Evolutionary conservation across 2,329 filamentous ascomycete species (phyloP).

Genomic region (Fusarium sp.): DNA sequence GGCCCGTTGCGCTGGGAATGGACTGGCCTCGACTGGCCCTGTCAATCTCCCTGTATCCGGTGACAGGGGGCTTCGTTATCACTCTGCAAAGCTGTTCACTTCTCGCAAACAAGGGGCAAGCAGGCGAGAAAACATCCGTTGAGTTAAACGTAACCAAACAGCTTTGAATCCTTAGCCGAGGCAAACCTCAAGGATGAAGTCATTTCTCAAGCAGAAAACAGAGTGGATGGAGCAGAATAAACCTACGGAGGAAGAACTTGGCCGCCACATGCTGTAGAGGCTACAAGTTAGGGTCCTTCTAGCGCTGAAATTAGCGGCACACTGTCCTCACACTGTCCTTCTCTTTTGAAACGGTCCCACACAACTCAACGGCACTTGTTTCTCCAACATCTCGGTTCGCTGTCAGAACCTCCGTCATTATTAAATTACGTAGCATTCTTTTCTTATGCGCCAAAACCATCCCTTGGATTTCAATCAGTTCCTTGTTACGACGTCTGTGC

Average conservation of each 20-base stretch:
- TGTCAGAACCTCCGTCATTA: conserved; percentile 32
- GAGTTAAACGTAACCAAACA: conserved; percentile 12
- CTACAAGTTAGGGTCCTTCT: conserved; percentile 21
- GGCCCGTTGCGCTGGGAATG: conserved; percentile 49
- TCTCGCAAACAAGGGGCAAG: conserved; percentile 11
- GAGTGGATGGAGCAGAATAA: conserved; percentile 2
- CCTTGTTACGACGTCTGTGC: conserved; percentile 7
- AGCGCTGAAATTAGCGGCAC: conserved; percentile 26
- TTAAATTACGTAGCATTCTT: conserved; percentile 44
- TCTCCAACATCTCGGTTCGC: conserved; percentile 46
- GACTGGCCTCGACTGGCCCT: conserved; percentile 34
- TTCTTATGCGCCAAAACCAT: conserved; percentile 17
- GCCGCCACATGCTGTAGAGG: conserved; percentile 19
- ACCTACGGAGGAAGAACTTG: conserved; percentile 17
- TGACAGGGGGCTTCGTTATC: conserved; percentile 30
- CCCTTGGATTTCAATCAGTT: conserved; percentile 13
- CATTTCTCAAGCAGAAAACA: conserved; percentile 4
- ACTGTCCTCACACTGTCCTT: conserved; percentile 42
- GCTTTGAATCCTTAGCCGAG: not conserved
- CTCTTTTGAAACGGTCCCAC: conserved; percentile 39
- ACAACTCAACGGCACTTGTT: conserved; percentile 43
- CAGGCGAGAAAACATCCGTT: not conserved
- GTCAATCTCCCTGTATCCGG: conserved; percentile 20
- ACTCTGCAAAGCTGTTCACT: conserved; percentile 24
- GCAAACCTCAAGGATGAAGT: conserved; percentile 26